phyloP scores from a whole-genome alignment of 495 filamentous ascomycete genomes.

The Lentithecium fluviatile region DNA sequence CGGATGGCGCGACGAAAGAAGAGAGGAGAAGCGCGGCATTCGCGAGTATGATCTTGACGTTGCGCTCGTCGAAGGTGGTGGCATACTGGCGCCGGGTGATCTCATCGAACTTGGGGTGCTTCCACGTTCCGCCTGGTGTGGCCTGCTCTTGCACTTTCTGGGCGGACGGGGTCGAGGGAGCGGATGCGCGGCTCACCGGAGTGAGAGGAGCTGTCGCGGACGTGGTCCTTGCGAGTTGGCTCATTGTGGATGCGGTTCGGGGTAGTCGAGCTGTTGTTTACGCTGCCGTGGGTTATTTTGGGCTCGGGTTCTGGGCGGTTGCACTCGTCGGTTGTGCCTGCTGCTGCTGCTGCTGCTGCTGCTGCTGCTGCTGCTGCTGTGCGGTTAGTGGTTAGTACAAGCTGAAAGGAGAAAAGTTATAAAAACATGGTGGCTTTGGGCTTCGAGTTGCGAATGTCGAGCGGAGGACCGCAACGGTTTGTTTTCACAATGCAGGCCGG shows the following conservation, averaged over 20 bases:
- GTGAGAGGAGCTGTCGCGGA: not conserved
- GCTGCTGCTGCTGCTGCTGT: conserved; percentile 13
- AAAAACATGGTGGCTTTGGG: not conserved
- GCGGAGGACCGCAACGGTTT: conserved; percentile 1
- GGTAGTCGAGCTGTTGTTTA: conserved; percentile 2
- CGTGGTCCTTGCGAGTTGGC: not conserved
- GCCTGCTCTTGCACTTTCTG: conserved; percentile 21
- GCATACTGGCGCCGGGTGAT: conserved; percentile 35
- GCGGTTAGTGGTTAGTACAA: conserved; percentile 6
- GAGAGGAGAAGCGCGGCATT: conserved; percentile 18
- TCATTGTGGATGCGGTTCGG: not conserved
- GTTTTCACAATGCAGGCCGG: not conserved
- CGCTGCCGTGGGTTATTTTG: not conserved
- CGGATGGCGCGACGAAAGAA: conserved; percentile 10
- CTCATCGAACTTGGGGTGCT: conserved; percentile 35
- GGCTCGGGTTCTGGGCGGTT: not conserved
- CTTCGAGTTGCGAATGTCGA: no score
- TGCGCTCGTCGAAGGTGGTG: conserved; percentile 34
- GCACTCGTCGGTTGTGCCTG: not conserved
- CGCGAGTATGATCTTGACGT: conserved; percentile 22
- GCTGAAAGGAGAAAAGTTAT: not conserved
- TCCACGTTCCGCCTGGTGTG: conserved; percentile 31
- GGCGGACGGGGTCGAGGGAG: conserved; percentile 25
- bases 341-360: conserved; percentile 16
- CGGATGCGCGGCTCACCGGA: conserved; percentile 6